phyloP scores from a whole-genome alignment of 2,329 filamentous ascomycete species.

The Microsporum audouinii region DNA sequence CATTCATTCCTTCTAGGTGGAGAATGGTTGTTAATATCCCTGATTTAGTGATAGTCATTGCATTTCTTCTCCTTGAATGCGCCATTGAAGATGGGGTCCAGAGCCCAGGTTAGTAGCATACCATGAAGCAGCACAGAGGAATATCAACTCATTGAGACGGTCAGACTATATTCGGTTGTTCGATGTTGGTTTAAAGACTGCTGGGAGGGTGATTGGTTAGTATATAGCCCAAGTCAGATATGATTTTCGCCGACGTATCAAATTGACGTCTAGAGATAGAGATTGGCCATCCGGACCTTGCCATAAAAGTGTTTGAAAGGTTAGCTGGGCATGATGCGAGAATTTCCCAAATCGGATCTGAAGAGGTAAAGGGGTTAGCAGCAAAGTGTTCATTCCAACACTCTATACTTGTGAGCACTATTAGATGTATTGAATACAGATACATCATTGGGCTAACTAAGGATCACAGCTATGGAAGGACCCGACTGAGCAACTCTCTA shows the following conservation, averaged over 20 bases:
- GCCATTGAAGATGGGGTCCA: constrained; percentile 24
- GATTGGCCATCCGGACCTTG: constrained; percentile 46
- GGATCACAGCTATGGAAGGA: constrained; percentile 45
- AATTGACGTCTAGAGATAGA: constrained; percentile 26
- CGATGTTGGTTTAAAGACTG: constrained; percentile 56
- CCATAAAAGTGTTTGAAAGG: constrained; percentile 49
- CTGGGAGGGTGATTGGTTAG: constrained; percentile 25
- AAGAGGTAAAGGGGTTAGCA: neutral
- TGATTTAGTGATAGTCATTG: constrained; percentile 41
- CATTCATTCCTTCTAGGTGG: neutral
- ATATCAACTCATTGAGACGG: neutral
- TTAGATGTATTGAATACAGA: neutral
- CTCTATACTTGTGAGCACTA: neutral
- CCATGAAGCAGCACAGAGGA: neutral
- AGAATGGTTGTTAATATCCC: neutral
- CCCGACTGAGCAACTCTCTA: neutral
- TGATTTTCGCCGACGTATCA: neutral
- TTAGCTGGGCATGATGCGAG: constrained; percentile 16
- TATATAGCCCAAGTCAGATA: neutral
- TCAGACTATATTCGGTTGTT: constrained; percentile 44
- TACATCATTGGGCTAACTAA: neutral
- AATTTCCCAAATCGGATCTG: neutral
- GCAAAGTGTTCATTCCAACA: neutral
- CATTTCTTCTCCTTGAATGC: constrained; percentile 57
- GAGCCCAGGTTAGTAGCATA: neutral